Base-by-base conservation (phyloP, 352 stramenopile genomes). In the Aphanomyces euteiches region DNA sequence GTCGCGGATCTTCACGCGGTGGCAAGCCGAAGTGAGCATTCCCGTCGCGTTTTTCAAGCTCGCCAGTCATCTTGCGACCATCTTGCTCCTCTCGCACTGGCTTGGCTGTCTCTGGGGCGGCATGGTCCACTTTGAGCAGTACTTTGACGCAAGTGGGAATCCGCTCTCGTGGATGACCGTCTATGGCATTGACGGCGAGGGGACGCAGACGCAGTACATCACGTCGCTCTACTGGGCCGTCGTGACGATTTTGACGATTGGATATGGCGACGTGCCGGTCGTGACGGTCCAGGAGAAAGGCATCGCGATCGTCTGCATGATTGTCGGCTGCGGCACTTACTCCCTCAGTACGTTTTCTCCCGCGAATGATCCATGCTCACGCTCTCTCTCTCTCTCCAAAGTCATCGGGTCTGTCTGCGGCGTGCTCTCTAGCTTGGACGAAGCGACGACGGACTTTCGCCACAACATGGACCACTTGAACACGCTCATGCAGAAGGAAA, bases 61-160 rank as follows among this genome's bases (percentile, higher is more conserved):
- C n/a, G 71, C 90, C 0, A 78, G 78, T 0, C 85, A 85, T 0
- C 79, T 85, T 36, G 74, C 90, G 65, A 90, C 82, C 36, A 92
- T 92, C 45, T 37, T 73, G 5, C 38, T 73, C 2, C 60, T 73
- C 58, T 77, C 81, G 0, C 87, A 93, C 67, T 95, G 90, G 34
- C 84, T 95, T 6, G 85, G 83, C 0, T 95, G 87, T 37, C 88
- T 93, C 36, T 95, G 85, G 84, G 90, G 83, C 56, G 90, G 89
- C 39, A 83, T 92, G n/a, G 90, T 84, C 7, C 77, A 83, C 1
- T 77, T 90, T 57, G 61, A 74, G 4, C 21, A 75, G 3, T 43
- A 81, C 1, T 69, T 79, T n/a, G 61, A 76, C 19, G 77, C 75
- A 8, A 90, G 80, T 82, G 92, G 85, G 78, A 79, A 82, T 1